These are phyloP conservation scores for Kazachstania kunashirensis DNA, from an alignment of 805 yeast species.

Conservation along the genomic window DNA sequence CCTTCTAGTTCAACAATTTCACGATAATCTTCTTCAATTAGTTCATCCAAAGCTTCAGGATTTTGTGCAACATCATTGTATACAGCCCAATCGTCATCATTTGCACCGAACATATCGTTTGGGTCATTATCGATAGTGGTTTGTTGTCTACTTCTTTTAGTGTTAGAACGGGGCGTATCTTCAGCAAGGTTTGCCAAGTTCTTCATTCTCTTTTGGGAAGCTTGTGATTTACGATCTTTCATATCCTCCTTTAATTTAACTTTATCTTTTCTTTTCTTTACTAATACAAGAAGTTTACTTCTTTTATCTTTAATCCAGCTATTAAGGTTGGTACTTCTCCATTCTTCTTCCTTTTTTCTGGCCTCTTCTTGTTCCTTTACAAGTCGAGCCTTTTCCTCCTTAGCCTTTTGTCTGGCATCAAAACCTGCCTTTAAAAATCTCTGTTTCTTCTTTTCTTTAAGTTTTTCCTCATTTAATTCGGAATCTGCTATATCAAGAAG, in stretches of 20 bases:
- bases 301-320: slow-evolving; percentile 77
- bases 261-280: slow-evolving; percentile 57
- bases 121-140: slow-evolving; percentile 82
- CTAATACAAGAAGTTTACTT: slow-evolving; percentile 44
- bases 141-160: slow-evolving; percentile 44
- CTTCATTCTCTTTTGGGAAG: slow-evolving; percentile 89
- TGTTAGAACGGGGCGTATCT: slow-evolving; percentile 35
- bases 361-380: slow-evolving; percentile 50
- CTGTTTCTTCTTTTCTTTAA: slow-evolving; percentile 82
- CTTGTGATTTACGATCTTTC: slow-evolving; percentile 79
- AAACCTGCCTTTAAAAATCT: slow-evolving; percentile 71
- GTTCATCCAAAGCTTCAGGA: slow-evolving; percentile 58
- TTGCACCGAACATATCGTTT: slow-evolving; percentile 87
- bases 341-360: slow-evolving; percentile 56
- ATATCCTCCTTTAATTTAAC: slow-evolving; percentile 64
- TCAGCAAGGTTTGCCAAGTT: slow-evolving; percentile 82
- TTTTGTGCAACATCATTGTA: slow-evolving; percentile 73
- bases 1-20: slow-evolving; percentile 56
- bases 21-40: slow-evolving; percentile 63
- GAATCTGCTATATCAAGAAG: slow-evolving; percentile 78
- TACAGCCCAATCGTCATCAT: slow-evolving; percentile 91
- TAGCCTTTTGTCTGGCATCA: slow-evolving; percentile 80
- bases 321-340: slow-evolving; percentile 64
- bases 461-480: slow-evolving; percentile 64
- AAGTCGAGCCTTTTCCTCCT: slow-evolving; percentile 65